Conservation (phyloP, 1,139 yeast genomes). For the Saccharomyces hybrid region DNA sequence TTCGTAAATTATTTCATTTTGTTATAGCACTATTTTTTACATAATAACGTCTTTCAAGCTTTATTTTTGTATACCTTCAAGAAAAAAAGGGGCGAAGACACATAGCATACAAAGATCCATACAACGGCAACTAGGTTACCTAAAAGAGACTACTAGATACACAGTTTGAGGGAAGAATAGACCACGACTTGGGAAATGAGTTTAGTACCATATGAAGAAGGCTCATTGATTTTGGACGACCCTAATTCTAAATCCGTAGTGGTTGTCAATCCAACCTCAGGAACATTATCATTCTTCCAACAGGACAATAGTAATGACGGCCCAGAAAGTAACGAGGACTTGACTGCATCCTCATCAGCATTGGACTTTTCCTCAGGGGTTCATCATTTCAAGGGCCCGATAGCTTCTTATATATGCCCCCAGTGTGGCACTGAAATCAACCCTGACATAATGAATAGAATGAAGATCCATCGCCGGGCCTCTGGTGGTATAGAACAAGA, state of each 20-base stretch:
- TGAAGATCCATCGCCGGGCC: background rate
- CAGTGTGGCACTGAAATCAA: slow-evolving; percentile 14
- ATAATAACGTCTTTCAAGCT: background rate
- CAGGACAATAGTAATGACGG: slow-evolving; percentile 11
- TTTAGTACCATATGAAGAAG: slow-evolving; percentile 25
- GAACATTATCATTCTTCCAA: slow-evolving; percentile 20
- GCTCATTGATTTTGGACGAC: slow-evolving; percentile 27
- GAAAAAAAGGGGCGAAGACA: background rate
- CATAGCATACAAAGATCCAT: background rate
- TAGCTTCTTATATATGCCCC: slow-evolving; percentile 15
- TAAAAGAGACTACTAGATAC: background rate
- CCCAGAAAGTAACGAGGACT: background rate
- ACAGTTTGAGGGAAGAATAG: background rate
- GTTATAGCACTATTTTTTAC: background rate
- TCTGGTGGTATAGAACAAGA: background rate
- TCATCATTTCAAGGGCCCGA: slow-evolving; percentile 5
- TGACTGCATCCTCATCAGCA: slow-evolving; percentile 3
- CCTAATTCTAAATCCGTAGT: slow-evolving; percentile 27
- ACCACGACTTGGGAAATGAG: slow-evolving; percentile 15
- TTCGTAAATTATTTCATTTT: background rate
- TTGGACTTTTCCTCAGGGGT: slow-evolving; percentile 1
- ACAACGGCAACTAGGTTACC: background rate
- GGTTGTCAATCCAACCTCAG: slow-evolving; percentile 25
- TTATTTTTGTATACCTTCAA: background rate
- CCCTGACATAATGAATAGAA: background rate